Evolutionary conservation across 1,284 basidiomycete species (phyloP), one percentile per base, ranked within the genome.

Genomic region (Waitea zeae): DNA sequence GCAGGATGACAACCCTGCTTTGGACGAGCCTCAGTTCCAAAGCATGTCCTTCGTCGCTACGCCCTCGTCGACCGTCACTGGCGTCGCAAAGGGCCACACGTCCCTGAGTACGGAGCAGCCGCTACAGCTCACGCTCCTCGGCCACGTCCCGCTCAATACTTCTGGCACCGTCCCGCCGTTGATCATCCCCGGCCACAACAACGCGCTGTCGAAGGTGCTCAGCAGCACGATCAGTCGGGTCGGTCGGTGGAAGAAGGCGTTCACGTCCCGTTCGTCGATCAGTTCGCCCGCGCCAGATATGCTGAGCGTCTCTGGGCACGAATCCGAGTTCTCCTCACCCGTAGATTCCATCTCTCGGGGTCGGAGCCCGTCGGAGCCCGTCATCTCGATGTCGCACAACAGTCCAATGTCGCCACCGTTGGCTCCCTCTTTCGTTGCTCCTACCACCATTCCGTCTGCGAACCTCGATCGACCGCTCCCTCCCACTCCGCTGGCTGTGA

Each of bases 201-300:
- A 62, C 44, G 61, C 74, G 0, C 57, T 86, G 17, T 83, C 80
- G 0, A 64, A 79, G 3, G 83, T 68, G 9, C 69, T 88, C 33
- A 78, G 82, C 30, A 82, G 77, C 52, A 84, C 83, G 1, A 77
- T 86, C 33, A 78, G 82, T 2, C 67, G 77, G 3, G 54, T 88
- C 12, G 82, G 84, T 5, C 60, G 78, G n/a, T 84, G 83, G 77
- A 80, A 67, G 43, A 67, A 81, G 2, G 80, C 80, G 11, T 49
- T 86, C 31, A 76, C 79, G 40, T 64, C 72, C 12, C 58, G 72
- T 3, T 47, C 49, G 13, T 49, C 54, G 14, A 42, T 54, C 20
- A 48, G 53, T 28, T 52, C 55, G 19, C 58, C 61, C 9, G 47
- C 68, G n/a, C n/a, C n/a, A n/a, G n/a, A n/a, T n/a, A n/a, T n/a